Evolutionary conservation across 805 yeast genomes (phyloP).

Genomic region (Candida coquimbonensis): DNA sequence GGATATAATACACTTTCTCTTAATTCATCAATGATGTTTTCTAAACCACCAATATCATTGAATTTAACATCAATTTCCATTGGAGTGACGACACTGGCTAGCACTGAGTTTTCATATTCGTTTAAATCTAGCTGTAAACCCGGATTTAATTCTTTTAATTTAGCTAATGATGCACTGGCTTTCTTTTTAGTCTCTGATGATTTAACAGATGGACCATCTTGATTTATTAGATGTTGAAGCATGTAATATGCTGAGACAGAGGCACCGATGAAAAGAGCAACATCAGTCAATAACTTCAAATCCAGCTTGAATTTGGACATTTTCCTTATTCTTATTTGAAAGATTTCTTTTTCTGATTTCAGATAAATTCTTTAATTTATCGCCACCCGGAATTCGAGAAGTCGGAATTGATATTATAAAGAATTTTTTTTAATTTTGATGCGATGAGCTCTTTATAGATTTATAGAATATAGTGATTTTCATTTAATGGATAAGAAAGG

Average conservation of each 20-base stretch:
- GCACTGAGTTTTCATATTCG: slow-evolving; percentile 69
- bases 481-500: background rate
- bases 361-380: too few species aligned
- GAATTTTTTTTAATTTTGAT: background rate
- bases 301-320: slow-evolving; percentile 27
- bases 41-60: slow-evolving; percentile 85
- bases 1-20: slow-evolving; percentile 88
- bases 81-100: slow-evolving; percentile 77
- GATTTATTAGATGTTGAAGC: slow-evolving; percentile 36
- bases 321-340: background rate
- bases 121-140: slow-evolving; percentile 46
- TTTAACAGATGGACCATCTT: slow-evolving; percentile 38
- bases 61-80: slow-evolving; percentile 73
- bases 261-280: slow-evolving; percentile 51
- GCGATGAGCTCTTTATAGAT: slow-evolving; percentile 8
- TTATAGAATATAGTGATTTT: background rate
- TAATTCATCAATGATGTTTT: slow-evolving; percentile 72
- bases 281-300: slow-evolving; percentile 35
- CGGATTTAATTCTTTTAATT: slow-evolving; percentile 55
- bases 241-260: slow-evolving; percentile 66
- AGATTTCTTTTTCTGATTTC: background rate
- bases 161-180: slow-evolving; percentile 50
- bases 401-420: too few species aligned
- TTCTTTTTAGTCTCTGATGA: slow-evolving; percentile 55
- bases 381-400: too few species aligned